These are phyloP conservation scores for Picea glauca DNA, from an alignment of 75 land plant species.

Conservation along the genomic window DNA sequence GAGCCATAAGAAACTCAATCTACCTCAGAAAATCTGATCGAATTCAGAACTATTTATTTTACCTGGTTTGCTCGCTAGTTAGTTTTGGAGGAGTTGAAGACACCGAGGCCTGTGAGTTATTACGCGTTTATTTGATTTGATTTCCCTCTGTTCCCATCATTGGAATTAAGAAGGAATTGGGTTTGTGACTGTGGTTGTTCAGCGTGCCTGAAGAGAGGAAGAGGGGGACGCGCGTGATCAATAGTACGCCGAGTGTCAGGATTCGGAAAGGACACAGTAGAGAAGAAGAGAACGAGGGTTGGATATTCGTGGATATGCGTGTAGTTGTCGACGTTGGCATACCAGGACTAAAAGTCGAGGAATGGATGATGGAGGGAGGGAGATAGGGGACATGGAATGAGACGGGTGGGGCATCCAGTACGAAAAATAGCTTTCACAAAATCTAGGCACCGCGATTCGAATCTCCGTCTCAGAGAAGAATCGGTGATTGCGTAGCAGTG, in stretches of 20 bases:
- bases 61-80: no score
- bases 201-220: no score
- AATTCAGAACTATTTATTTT: no score
- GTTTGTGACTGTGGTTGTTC: no score
- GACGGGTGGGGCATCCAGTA: slow-evolving; percentile 8
- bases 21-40: no score
- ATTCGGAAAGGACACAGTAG: background rate
- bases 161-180: no score
- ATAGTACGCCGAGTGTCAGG: background rate
- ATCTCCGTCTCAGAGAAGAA: slow-evolving; percentile 5
- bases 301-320: background rate
- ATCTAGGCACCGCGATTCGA: slow-evolving; percentile 7
- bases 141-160: no score
- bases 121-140: no score
- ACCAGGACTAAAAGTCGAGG: background rate
- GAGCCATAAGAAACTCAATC: no score
- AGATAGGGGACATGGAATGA: slow-evolving; percentile 8
- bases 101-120: no score
- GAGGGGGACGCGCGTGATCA: background rate
- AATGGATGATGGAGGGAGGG: no score
- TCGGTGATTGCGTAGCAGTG: slow-evolving; percentile 11
- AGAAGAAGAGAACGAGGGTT: background rate
- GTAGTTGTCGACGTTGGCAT: background rate
- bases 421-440: background rate
- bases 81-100: no score